Conservation (phyloP, 257 asterid genomes). For the Forsythia viridissima region DNA sequence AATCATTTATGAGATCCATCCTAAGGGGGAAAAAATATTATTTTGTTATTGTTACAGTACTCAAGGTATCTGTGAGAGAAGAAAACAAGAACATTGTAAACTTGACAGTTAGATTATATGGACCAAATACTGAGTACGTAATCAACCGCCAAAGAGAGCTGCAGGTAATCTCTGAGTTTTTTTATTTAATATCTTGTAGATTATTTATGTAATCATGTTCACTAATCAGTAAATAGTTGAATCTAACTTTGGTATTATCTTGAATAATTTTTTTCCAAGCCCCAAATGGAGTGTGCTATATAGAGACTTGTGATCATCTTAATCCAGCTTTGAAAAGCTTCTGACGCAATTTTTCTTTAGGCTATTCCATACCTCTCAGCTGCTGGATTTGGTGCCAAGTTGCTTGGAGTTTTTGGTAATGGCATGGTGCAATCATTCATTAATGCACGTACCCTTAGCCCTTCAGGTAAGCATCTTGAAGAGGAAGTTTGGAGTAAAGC, state of each 20-base stretch:
- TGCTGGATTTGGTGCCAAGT: conserved; percentile 98
- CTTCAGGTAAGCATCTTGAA: conserved; percentile 56
- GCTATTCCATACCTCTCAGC: conserved; percentile 93
- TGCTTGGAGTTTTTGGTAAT: conserved; percentile 93
- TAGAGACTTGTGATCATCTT: conserved; percentile 9
- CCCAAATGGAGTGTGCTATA: conserved; percentile 7
- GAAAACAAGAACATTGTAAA: conserved; percentile 40
- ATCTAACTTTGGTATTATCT: neutral
- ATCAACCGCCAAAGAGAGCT: conserved; percentile 87
- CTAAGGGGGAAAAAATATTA: neutral
- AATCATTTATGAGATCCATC: conserved; percentile 1
- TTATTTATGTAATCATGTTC: conserved; percentile 1
- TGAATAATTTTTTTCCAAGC: conserved; percentile 4
- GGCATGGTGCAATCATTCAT: conserved; percentile 99
- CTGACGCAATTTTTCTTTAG: conserved; percentile 39
- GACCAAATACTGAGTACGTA: conserved; percentile 95
- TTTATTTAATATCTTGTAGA: conserved; percentile 14
- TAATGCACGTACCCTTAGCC: conserved; percentile 81
- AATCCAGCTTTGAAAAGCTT: neutral
- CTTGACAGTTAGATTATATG: conserved; percentile 79
- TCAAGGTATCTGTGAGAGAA: conserved; percentile 80
- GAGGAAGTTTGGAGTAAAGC: conserved; percentile 14
- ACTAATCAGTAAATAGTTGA: neutral
- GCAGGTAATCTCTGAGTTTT: conserved; percentile 49
- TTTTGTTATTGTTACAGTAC: conserved; percentile 53